These are phyloP conservation scores for Dovyalis caffra DNA, from an alignment of 345 rosid genomes.

Conservation along the genomic window DNA sequence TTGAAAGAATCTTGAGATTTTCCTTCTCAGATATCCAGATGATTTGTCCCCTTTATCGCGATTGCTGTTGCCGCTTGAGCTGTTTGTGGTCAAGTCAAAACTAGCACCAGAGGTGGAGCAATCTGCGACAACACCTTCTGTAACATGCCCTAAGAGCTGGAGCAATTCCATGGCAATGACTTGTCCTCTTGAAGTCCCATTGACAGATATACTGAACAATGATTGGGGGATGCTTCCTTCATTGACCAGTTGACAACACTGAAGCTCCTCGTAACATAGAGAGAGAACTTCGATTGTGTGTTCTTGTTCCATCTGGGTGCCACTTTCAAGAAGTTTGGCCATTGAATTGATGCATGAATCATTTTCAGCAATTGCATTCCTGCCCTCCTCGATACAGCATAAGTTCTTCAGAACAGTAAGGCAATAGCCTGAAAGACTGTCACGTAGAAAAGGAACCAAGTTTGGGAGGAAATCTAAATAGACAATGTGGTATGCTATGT, in stretches of 20 bases:
- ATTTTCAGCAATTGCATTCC: constrained; percentile 24
- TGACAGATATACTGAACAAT: constrained; percentile 15
- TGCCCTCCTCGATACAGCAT: constrained; percentile 31
- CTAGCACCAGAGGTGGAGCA: too few relatives aligned
- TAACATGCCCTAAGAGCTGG: constrained; percentile 8
- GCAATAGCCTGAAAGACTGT: constrained; percentile 31
- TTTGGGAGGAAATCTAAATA: constrained; percentile 35
- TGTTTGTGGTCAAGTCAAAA: not conserved
- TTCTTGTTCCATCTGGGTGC: constrained; percentile 32
- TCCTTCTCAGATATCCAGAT: constrained; percentile 14
- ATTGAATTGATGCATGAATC: constrained; percentile 19
- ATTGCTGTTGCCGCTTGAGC: constrained; percentile 2
- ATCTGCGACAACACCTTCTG: constrained; percentile 2
- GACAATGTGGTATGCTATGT: constrained; percentile 29
- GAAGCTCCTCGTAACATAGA: constrained; percentile 16
- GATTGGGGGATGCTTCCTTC: constrained; percentile 14
- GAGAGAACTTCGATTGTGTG: constrained; percentile 24
- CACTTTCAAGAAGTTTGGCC: constrained; percentile 26
- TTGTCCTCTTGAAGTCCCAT: constrained; percentile 22
- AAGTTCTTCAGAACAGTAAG: constrained; percentile 22
- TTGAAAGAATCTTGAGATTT: constrained; percentile 6
- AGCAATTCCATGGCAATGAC: constrained; percentile 22
- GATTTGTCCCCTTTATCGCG: not conserved
- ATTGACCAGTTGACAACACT: constrained; percentile 15
- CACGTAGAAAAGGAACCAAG: constrained; percentile 28